phyloP scores from a whole-genome alignment of 1,284 basidiomycete species.

The Neolentinus lepideus region DNA sequence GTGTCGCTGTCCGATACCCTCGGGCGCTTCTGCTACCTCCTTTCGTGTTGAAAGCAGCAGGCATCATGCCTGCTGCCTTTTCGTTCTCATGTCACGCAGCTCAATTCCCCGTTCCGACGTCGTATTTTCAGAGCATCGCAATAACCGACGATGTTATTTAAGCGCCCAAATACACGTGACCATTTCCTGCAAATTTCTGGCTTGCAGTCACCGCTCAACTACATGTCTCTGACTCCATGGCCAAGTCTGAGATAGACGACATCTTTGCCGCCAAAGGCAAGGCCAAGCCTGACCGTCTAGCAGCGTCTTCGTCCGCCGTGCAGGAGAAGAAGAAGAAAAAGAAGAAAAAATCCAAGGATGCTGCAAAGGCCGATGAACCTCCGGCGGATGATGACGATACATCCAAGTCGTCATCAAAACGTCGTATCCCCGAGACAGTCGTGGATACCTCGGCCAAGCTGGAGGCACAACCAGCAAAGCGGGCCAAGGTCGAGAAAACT shows the following conservation, averaged over 20 bases:
- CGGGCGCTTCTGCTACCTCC: too few relatives aligned
- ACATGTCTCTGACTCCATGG: constrained; percentile 19
- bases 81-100: too few relatives aligned
- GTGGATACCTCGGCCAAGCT: constrained; percentile 36
- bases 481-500: constrained; percentile 13
- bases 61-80: too few relatives aligned
- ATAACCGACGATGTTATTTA: too few relatives aligned
- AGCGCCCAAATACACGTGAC: background rate
- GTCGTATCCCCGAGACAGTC: constrained; percentile 48
- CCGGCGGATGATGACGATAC: constrained; percentile 4
- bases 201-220: background rate
- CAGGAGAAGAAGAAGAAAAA: constrained; percentile 33
- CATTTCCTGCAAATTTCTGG: background rate
- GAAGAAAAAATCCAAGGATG: constrained; percentile 23
- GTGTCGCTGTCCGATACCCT: too few relatives aligned
- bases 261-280: constrained; percentile 60
- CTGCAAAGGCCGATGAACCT: constrained; percentile 11
- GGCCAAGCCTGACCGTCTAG: constrained; percentile 18
- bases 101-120: too few relatives aligned
- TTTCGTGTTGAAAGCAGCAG: too few relatives aligned
- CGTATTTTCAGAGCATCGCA: too few relatives aligned
- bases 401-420: constrained; percentile 25
- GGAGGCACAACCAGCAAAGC: constrained; percentile 28
- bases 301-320: constrained; percentile 15
- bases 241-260: constrained; percentile 70